Evolutionary conservation across 23 red algal genomes (phyloP).

Genomic region (Chondrus crispus): DNA sequence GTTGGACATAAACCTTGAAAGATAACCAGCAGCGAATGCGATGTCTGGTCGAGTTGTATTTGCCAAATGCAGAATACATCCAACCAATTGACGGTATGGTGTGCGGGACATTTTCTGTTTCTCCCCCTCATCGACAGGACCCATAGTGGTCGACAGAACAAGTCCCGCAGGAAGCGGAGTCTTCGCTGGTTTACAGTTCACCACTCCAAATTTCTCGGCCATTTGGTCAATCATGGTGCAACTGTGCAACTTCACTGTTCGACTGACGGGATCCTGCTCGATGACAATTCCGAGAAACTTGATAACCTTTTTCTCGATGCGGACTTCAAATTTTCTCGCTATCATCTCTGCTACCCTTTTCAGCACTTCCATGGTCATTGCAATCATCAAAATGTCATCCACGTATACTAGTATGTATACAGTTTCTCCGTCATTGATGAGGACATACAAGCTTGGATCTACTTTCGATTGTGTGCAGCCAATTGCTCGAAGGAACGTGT

Average conservation of each 20-base stretch:
- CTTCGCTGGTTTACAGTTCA: not conserved
- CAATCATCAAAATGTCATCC: not conserved
- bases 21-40: slow-evolving; percentile 12
- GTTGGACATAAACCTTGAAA: not conserved
- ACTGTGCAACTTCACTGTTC: not conserved
- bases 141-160: too few species aligned
- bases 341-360: not conserved
- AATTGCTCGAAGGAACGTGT: not conserved
- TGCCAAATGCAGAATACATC: too few species aligned
- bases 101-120: too few species aligned
- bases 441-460: not conserved
- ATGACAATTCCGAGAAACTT: slow-evolving; percentile 9
- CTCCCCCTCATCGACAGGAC: too few species aligned
- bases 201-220: not conserved
- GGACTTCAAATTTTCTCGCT: not conserved
- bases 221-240: not conserved
- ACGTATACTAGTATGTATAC: not conserved
- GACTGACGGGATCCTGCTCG: not conserved
- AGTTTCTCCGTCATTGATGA: not conserved
- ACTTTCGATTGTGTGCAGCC: not conserved
- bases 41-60: slow-evolving; percentile 19
- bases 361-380: not conserved
- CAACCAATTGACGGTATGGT: too few species aligned
- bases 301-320: not conserved
- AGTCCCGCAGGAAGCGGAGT: not conserved